Percentiles rank a stretch among this genome's conserved stretches.
Evolutionary conservation across 2,329 filamentous ascomycete species (phyloP).

Genomic region (Aspergillus sp.): DNA sequence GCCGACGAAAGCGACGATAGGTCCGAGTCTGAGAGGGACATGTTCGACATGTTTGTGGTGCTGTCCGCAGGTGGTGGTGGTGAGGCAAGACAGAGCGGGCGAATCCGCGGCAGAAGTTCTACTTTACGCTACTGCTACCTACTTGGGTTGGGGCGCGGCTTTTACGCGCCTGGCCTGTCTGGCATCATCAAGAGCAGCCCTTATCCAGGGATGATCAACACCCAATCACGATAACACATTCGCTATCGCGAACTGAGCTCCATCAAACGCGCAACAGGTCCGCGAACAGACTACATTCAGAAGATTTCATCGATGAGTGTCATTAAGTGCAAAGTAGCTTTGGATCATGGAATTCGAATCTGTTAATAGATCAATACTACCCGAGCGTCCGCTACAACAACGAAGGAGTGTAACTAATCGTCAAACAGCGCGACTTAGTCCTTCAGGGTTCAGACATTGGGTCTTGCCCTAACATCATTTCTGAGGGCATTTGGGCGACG

Average conservation of each 20-base stretch:
- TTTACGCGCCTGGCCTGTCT: slow-evolving; percentile 34
- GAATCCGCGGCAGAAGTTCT: slow-evolving; percentile 28
- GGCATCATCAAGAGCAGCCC: slow-evolving; percentile 25
- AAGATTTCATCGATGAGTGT: neutral
- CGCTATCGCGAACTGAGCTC: slow-evolving; percentile 5
- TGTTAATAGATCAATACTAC: neutral
- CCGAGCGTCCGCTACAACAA: neutral
- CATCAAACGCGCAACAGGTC: slow-evolving; percentile 2
- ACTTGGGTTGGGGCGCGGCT: slow-evolving; percentile 31
- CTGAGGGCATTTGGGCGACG: neutral
- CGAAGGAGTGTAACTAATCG: neutral
- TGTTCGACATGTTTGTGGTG: slow-evolving; percentile 35
- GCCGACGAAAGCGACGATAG: slow-evolving; percentile 61
- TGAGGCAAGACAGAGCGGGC: slow-evolving; percentile 16
- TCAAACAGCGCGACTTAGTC: neutral
- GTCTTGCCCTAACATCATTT: neutral
- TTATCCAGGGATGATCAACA: slow-evolving; percentile 26
- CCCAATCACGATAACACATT: slow-evolving; percentile 16
- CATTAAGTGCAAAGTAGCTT: neutral
- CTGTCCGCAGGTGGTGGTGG: slow-evolving; percentile 27
- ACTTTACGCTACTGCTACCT: slow-evolving; percentile 27
- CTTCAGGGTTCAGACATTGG: neutral
- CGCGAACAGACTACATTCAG: slow-evolving; percentile 5
- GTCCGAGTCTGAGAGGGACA: slow-evolving; percentile 58
- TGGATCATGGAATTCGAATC: neutral